Base-by-base conservation (phyloP, 2,329 filamentous ascomycete genomes). In the Huntiella decipiens region DNA sequence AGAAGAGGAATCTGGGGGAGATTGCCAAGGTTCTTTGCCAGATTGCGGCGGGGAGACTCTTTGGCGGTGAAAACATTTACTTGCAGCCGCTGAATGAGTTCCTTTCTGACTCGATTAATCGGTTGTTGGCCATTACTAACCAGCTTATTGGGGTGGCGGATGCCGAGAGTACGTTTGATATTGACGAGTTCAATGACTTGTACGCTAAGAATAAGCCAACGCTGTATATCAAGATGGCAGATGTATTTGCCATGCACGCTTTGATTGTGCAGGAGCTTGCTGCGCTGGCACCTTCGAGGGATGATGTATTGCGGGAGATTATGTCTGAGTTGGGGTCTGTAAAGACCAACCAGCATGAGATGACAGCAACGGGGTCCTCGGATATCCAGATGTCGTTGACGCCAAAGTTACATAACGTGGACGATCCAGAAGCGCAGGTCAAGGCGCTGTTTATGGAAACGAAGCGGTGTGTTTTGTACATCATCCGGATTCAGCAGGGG, bases 371-470 rank as follows among this genome's bases (percentile, higher is more conserved):
- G 5, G 84, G 84, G 51, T 81, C 85, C 1, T 79, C 81, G 1
- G 87, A 95, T 60, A 93, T 95, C 51, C 86, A 83, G 50, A 77
- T 95, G 67, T 93, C 85, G 50, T 66, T 95, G 38, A 91, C 82
- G 38, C 84, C 87, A 34, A 92, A 91, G 61, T 74, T 93, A 45
- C 85, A 92, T 57, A 82, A 93, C 55, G 67, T 86, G 51, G 83
- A 93, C 55, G 91, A 98, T 58, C 88, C 91, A 3, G 88, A 96
- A 57, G 85, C 87, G 3, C 82, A 91, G 50, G 70, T 91, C 52
- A 95, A 96, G 63, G 72, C 86, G 1, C 70, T 98, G 3, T 95
- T 95, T 60, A 96, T 95, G 77, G 91, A 96, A 63, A 96, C 91
- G 2, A 98, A 98, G 65, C 79, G 91, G 55, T 94, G 91, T 57